A percentile compares a stretch with the other conserved stretches of the same genome.
Conservation (phyloP, 306 rosid genomes). For the Lathyrus oleraceus region DNA sequence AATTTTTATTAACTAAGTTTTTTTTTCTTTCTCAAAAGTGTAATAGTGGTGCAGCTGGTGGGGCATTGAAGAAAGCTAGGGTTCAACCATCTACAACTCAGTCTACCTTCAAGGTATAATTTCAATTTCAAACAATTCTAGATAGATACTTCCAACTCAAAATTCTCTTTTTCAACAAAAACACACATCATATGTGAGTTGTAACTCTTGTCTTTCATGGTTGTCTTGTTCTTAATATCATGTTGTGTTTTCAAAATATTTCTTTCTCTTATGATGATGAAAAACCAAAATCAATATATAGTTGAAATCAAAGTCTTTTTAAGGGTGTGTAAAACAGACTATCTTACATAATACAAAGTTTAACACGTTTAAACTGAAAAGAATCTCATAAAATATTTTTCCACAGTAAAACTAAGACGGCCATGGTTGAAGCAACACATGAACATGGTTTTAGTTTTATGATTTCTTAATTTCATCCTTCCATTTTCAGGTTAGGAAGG, state of each 20-base stretch:
- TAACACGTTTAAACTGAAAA: too few relatives aligned
- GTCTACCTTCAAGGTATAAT: conserved; percentile 81
- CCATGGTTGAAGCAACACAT: conserved; percentile 8
- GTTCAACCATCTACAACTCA: conserved; percentile 80
- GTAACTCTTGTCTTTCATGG: conserved; percentile 73
- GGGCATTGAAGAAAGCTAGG: conserved; percentile 93
- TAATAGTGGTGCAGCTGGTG: conserved; percentile 79
- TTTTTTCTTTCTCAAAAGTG: conserved; percentile 45
- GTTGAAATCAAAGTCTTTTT: too few relatives aligned
- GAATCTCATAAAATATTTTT: too few relatives aligned
- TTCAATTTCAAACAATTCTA: conserved; percentile 20
- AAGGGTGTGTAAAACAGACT: too few relatives aligned
- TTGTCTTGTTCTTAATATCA: conserved; percentile 59
- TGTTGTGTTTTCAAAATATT: conserved; percentile 46
- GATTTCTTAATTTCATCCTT: neutral
- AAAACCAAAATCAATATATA: conserved; percentile 24
- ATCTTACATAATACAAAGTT: too few relatives aligned
- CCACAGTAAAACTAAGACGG: too few relatives aligned
- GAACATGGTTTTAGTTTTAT: neutral
- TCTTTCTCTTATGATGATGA: conserved; percentile 20
- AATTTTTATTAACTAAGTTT: neutral
- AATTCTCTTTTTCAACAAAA: conserved; percentile 37
- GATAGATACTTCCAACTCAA: conserved; percentile 43
- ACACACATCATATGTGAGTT: conserved; percentile 39
- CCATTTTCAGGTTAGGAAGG: conserved; percentile 86